phyloP scores from a whole-genome alignment of 208 protist species.

The Leptomonas pyrrhocoris region DNA sequence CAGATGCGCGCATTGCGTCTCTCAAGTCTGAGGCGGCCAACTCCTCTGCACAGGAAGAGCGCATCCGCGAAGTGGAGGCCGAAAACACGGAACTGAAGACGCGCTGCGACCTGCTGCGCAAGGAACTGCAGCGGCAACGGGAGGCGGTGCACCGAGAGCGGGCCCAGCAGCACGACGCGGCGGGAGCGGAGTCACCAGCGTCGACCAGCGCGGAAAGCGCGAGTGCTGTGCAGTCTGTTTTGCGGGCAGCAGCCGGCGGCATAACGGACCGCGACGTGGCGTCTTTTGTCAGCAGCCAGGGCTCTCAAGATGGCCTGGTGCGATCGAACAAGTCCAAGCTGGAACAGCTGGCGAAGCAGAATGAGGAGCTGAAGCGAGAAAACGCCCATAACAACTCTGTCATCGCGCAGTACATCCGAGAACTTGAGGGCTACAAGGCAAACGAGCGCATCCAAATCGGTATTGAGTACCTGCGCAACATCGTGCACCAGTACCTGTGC shows the following conservation, averaged over 20 bases:
- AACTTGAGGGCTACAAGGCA: constrained; percentile 63
- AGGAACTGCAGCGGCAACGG: constrained; percentile 76
- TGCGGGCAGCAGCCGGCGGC: constrained; percentile 36
- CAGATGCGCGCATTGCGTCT: not conserved
- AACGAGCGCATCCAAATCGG: constrained; percentile 71
- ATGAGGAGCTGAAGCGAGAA: constrained; percentile 49
- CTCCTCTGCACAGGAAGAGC: constrained; percentile 13
- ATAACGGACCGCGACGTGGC: constrained; percentile 64
- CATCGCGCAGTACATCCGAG: constrained; percentile 66
- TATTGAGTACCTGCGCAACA: constrained; percentile 83
- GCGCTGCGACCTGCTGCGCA: constrained; percentile 79
- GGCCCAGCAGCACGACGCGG: constrained; percentile 6
- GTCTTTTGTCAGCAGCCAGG: constrained; percentile 41
- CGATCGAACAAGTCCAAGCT: constrained; percentile 28
- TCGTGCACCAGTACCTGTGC: constrained; percentile 80
- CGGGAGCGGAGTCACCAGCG: not conserved
- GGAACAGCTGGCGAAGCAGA: constrained; percentile 51
- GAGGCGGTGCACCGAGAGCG: constrained; percentile 63
- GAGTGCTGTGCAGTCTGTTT: constrained; percentile 29
- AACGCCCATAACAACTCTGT: constrained; percentile 69
- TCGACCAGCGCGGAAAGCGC: constrained; percentile 2
- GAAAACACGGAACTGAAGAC: constrained; percentile 72
- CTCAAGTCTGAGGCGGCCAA: constrained; percentile 4
- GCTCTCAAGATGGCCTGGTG: constrained; percentile 38
- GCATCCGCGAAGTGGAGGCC: constrained; percentile 24